Percentiles rank a stretch among this genome's conserved stretches.
These are phyloP conservation scores for Moesziomyces sp. DNA, from an alignment of 1,284 basidiomycete genomes.

Conservation along the genomic window DNA sequence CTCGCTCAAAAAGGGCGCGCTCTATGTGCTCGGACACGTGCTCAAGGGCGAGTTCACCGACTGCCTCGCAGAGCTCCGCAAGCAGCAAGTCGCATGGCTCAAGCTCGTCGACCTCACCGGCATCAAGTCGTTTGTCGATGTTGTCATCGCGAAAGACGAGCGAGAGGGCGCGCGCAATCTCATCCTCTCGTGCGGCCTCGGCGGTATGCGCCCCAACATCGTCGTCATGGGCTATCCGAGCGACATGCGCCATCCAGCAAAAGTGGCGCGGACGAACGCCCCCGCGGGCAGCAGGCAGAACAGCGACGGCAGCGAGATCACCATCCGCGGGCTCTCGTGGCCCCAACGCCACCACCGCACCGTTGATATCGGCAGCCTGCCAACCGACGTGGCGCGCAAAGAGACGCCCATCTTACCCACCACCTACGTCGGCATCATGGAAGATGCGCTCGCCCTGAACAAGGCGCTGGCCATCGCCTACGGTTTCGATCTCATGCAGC, in stretches of 20 bases:
- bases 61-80: constrained; percentile 62
- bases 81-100: constrained; percentile 66
- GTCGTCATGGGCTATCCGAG: constrained; percentile 66
- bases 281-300: constrained; percentile 19
- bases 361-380: constrained; percentile 50
- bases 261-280: constrained; percentile 22
- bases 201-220: constrained; percentile 67
- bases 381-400: constrained; percentile 58
- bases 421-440: constrained; percentile 67
- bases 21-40: constrained; percentile 66
- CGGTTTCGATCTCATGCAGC: constrained; percentile 60
- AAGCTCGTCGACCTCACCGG: constrained; percentile 66
- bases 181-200: constrained; percentile 63
- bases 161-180: constrained; percentile 65
- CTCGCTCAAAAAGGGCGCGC: constrained; percentile 66
- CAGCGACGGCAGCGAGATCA: constrained; percentile 59
- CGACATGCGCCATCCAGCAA: constrained; percentile 54
- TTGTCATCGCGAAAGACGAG: constrained; percentile 65
- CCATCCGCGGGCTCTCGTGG: constrained; percentile 50
- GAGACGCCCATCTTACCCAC: constrained; percentile 62
- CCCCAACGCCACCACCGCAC: constrained; percentile 35
- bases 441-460: constrained; percentile 66
- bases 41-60: constrained; percentile 66
- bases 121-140: constrained; percentile 66
- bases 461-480: constrained; percentile 66